Percentiles rank a stretch among this genome's conserved stretches.
These are phyloP conservation scores for Yamadazyma songkhlaensis DNA, from an alignment of 1,139 yeast species.

Conservation along the genomic window DNA sequence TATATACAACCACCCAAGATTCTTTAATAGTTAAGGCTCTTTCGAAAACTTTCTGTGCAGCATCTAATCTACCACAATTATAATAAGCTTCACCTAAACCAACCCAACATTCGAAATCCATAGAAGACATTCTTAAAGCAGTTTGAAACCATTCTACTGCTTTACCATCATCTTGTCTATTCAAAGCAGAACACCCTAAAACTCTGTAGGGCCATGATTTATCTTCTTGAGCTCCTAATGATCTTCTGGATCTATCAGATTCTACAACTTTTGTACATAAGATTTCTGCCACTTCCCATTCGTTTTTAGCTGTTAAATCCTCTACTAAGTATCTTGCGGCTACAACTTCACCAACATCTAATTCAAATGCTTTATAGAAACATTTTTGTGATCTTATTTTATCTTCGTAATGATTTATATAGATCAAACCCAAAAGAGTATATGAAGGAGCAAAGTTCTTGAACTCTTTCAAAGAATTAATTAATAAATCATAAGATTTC, in stretches of 20 bases:
- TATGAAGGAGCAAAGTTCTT: conserved; percentile 72
- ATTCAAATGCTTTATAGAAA: conserved; percentile 84
- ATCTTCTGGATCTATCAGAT: conserved; percentile 58
- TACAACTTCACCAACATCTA: conserved; percentile 69
- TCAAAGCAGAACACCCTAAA: conserved; percentile 75
- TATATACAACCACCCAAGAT: conserved; percentile 59
- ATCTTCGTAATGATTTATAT: conserved; percentile 58
- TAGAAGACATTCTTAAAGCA: conserved; percentile 66
- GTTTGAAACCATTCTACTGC: conserved; percentile 90
- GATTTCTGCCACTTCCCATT: conserved; percentile 85
- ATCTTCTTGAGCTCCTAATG: conserved; percentile 41
- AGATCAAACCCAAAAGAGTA: conserved; percentile 74
- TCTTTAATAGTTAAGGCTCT: conserved; percentile 51
- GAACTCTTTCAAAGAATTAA: conserved; percentile 61
- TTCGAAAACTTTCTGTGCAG: conserved; percentile 78
- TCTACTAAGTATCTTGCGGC: conserved; percentile 75
- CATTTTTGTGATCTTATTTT: conserved; percentile 75
- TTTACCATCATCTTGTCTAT: conserved; percentile 66
- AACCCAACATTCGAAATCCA: conserved; percentile 81
- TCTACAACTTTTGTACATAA: conserved; percentile 62
- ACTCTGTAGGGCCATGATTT: conserved; percentile 84
- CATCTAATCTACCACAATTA: conserved; percentile 81
- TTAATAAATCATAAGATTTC: conserved; percentile 49
- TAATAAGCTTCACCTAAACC: conserved; percentile 93
- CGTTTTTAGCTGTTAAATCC: conserved; percentile 60